A percentile compares a stretch with the other conserved stretches of the same genome.
Evolutionary conservation across 805 yeast species (phyloP).

Genomic region (Ogataea henricii): DNA sequence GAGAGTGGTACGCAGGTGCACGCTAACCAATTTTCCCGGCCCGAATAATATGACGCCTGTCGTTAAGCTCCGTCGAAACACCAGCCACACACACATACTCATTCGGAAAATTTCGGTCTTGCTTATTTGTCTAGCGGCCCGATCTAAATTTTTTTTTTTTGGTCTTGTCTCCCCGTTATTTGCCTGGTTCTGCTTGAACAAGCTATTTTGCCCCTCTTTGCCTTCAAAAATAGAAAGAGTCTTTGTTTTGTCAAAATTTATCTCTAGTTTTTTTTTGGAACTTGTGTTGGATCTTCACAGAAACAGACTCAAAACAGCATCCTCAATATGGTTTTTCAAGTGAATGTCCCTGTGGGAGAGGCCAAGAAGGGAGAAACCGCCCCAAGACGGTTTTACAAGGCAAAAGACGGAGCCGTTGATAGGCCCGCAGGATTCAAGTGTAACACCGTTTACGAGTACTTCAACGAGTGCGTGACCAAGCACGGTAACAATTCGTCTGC

Average conservation of each 20-base stretch:
- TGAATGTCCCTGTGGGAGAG: conserved; percentile 65
- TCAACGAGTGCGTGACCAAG: conserved; percentile 59
- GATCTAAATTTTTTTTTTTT: background rate
- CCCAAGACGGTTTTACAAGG: conserved; percentile 66
- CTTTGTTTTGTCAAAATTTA: background rate
- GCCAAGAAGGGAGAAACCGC: conserved; percentile 80
- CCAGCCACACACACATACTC: no score
- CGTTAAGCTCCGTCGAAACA: no score
- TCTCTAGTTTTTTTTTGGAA: background rate
- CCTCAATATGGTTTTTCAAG: conserved; percentile 33
- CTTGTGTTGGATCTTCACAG: background rate
- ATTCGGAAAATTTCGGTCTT: background rate
- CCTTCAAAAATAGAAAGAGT: background rate
- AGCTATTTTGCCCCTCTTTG: background rate
- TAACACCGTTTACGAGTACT: conserved; percentile 68
- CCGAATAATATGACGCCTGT: no score
- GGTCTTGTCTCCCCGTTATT: background rate
- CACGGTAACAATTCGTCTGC: conserved; percentile 57
- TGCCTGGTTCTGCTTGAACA: conserved; percentile 5
- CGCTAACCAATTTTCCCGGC: no score
- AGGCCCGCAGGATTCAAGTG: conserved; percentile 68
- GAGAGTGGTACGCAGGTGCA: no score
- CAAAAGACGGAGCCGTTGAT: conserved; percentile 46
- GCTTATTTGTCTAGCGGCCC: background rate
- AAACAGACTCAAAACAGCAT: background rate